Evolutionary conservation across 495 filamentous ascomycete genomes (phyloP), one percentile per base, ranked within the genome.

Genomic region (Hypomontagnella submonticulosa): DNA sequence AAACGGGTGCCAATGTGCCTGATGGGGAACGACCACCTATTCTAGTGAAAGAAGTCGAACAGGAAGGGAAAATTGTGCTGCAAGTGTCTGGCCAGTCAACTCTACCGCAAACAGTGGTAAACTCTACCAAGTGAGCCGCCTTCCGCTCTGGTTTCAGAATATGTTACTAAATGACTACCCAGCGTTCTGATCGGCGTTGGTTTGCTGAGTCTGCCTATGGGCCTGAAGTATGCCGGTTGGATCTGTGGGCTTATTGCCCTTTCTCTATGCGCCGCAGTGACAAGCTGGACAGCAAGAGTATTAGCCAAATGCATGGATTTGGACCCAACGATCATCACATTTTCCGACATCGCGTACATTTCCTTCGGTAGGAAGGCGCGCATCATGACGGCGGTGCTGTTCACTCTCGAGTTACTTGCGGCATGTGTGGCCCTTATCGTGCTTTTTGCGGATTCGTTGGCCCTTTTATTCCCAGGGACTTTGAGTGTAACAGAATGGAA

Each of bases 41-140:
- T 47, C 73, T 97, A 18, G 87, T 97, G 42, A 96, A 92, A 76
- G 87, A 92, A 71, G 85, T 97, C 5, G 88, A 96, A 74, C 91
- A 95, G 70, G 93, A 96, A 73, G 95, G 95, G 19, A 91, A 90
- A 58, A 80, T 92, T 13, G 86, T 96, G 23, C 82, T 90, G 70
- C 83, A 93, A 20, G 87, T 98, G 5, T 85, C 95, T 58, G 95
- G 95, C 34, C 92, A 94, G 80, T 96, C 91, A 8, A 99, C 95
- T 2, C 79, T 97, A 27, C 93, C 94, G 1, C 95, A 99, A 78
- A 98, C 95, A 0, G 83, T 97, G 60, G 97, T 99, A 79, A 99
- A 99, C 73, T 95, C 92, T 12, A 92, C 96, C 52, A 99, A 99
- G 79, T 81, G 66, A 54, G 77, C 13, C 8, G 15, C 12, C 4